phyloP scores from a whole-genome alignment of 2,329 filamentous ascomycete genomes.

The Sclerotinia sclerotiorum region DNA sequence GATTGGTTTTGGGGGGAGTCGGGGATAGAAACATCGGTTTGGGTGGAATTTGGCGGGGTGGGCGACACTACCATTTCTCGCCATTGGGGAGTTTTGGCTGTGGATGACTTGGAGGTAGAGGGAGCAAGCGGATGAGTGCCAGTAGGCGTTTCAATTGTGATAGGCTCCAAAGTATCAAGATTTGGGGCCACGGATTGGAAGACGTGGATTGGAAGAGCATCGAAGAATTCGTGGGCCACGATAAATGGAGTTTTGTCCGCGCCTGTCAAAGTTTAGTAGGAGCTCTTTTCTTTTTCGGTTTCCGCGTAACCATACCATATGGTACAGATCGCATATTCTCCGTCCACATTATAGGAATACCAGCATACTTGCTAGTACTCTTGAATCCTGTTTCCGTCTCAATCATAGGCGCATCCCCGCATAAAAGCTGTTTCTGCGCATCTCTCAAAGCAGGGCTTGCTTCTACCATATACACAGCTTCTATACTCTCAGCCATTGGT shows the following conservation, averaged over 20 bases:
- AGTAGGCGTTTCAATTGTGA: constrained; percentile 45
- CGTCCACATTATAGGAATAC: constrained; percentile 80
- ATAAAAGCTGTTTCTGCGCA: constrained; percentile 79
- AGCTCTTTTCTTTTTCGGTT: background rate
- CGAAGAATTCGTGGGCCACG: constrained; percentile 97
- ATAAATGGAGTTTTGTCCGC: constrained; percentile 81
- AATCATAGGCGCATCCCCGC: constrained; percentile 66
- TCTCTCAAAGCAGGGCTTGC: constrained; percentile 78
- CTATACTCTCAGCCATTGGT: constrained; percentile 70
- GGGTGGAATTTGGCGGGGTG: constrained; percentile 56
- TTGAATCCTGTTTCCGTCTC: constrained; percentile 73
- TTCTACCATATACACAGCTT: constrained; percentile 91
- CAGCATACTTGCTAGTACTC: constrained; percentile 72
- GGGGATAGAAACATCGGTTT: constrained; percentile 55
- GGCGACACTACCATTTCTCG: constrained; percentile 77
- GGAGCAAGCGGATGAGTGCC: constrained; percentile 45
- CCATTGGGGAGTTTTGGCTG: constrained; percentile 61
- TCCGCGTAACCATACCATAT: constrained; percentile 25
- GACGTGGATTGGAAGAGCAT: constrained; percentile 92
- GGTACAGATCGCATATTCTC: constrained; percentile 53
- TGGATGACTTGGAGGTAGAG: constrained; percentile 28
- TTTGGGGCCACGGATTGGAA: constrained; percentile 71
- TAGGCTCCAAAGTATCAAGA: constrained; percentile 42
- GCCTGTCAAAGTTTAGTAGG: constrained; percentile 44
- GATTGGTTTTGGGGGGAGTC: constrained; percentile 50